Conservation (phyloP, 78 protist genomes). For the Dictyostelium citrinum region DNA sequence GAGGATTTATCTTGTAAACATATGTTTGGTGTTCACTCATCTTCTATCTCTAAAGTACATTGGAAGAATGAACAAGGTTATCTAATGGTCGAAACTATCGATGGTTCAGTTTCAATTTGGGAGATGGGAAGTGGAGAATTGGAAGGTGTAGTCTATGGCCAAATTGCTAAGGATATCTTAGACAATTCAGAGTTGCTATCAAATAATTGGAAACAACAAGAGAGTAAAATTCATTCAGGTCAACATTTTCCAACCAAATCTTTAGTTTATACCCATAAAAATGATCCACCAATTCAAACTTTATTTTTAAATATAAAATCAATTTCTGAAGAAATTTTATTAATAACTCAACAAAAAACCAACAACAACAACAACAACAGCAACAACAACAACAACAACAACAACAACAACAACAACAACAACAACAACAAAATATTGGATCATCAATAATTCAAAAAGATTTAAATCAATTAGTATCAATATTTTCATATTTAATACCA, state of each 20-base stretch:
- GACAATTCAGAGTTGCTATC: conserved; percentile 39
- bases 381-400: neutral
- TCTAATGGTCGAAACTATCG: conserved; percentile 71
- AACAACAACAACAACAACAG: neutral
- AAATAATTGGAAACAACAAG: conserved; percentile 22
- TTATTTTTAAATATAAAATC: conserved; percentile 60
- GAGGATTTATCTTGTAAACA: conserved; percentile 74
- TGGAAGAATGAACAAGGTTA: conserved; percentile 79
- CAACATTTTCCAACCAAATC: conserved; percentile 23
- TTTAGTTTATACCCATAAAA: conserved; percentile 39
- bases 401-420: neutral
- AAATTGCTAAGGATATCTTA: conserved; percentile 51
- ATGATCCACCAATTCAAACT: conserved; percentile 75
- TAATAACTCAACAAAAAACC: neutral
- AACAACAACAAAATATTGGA: neutral
- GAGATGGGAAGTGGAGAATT: conserved; percentile 76
- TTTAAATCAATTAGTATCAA: conserved; percentile 40
- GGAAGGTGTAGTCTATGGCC: conserved; percentile 71
- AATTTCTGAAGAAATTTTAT: conserved; percentile 39
- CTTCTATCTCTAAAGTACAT: conserved; percentile 35
- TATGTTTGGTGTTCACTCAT: conserved; percentile 78
- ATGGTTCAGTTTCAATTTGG: conserved; percentile 77
- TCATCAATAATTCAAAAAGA: conserved; percentile 36
- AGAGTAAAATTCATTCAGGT: neutral
- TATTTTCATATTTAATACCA: conserved; percentile 61